A percentile compares a stretch with the other conserved stretches of the same genome.
Conservation (phyloP, 305 asterid genomes). For the Solanum hybrid region DNA sequence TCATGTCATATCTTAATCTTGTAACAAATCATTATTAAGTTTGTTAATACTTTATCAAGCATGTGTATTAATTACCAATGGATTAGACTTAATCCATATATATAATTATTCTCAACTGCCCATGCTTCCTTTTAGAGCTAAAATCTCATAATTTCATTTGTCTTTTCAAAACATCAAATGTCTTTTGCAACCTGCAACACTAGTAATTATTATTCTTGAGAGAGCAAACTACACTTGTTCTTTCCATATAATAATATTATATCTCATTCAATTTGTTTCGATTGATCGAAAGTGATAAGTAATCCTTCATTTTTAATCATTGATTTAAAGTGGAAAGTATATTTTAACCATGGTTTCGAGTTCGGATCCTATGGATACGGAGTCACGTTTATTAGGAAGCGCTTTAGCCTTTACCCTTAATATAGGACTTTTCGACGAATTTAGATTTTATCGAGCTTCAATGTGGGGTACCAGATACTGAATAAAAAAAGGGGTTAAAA, state of each 20-base stretch:
- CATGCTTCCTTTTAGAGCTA: not conserved
- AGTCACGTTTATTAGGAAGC: not conserved
- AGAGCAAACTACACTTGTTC: not conserved
- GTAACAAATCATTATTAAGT: not conserved
- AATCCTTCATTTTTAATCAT: too few species aligned
- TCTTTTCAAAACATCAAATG: not conserved
- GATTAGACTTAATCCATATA: not conserved
- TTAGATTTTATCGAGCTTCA: accelerated
- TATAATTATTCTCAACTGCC: not conserved
- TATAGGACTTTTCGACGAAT: not conserved
- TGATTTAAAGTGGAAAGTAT: accelerated
- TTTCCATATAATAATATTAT: not conserved
- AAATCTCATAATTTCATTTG: not conserved
- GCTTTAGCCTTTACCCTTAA: not conserved
- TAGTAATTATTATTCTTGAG: not conserved
- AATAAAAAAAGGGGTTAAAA: not conserved
- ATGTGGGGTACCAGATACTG: accelerated
- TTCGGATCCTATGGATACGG: not conserved
- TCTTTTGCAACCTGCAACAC: not conserved
- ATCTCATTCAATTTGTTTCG: not conserved
- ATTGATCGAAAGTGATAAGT: accelerated
- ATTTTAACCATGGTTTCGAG: too few species aligned
- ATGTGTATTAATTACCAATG: not conserved
- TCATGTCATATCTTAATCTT: not conserved
- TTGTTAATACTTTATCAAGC: not conserved